These are phyloP conservation scores for Zygosaccharomyces bisporus DNA, from an alignment of 805 yeast genomes.

Conservation along the genomic window DNA sequence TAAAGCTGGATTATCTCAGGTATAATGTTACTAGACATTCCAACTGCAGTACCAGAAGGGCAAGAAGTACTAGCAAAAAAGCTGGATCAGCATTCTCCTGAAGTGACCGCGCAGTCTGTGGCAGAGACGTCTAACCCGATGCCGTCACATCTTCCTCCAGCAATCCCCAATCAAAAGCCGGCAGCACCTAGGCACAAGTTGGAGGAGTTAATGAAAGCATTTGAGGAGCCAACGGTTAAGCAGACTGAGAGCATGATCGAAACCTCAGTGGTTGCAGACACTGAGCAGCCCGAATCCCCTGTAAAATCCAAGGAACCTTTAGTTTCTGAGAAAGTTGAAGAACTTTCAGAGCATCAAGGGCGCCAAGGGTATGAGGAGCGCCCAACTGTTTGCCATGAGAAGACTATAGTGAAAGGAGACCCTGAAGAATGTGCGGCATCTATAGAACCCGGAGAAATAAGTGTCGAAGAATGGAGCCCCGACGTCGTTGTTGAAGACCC, in stretches of 20 bases:
- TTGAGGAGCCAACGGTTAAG: not conserved
- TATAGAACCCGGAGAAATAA: not conserved
- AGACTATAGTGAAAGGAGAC: no score
- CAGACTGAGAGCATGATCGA: not conserved
- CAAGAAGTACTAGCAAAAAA: not conserved
- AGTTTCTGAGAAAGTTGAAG: not conserved
- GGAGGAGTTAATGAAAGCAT: not conserved
- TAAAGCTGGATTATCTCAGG: no score
- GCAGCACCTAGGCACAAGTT: not conserved
- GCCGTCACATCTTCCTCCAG: not conserved
- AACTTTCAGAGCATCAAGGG: not conserved
- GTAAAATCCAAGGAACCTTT: not conserved
- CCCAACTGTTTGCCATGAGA: no score
- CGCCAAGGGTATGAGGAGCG: not conserved
- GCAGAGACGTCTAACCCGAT: not conserved
- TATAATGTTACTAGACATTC: not conserved
- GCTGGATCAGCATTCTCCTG: not conserved
- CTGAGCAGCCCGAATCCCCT: not conserved
- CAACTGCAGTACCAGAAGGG: not conserved
- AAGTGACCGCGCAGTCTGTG: not conserved
- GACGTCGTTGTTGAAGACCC: not conserved
- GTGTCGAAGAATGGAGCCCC: not conserved
- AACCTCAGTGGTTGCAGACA: not conserved
- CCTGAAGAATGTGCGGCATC: not conserved
- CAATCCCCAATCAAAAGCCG: not conserved